Conservation (phyloP, 768 basidiomycete species). For the Suillus decipiens region DNA sequence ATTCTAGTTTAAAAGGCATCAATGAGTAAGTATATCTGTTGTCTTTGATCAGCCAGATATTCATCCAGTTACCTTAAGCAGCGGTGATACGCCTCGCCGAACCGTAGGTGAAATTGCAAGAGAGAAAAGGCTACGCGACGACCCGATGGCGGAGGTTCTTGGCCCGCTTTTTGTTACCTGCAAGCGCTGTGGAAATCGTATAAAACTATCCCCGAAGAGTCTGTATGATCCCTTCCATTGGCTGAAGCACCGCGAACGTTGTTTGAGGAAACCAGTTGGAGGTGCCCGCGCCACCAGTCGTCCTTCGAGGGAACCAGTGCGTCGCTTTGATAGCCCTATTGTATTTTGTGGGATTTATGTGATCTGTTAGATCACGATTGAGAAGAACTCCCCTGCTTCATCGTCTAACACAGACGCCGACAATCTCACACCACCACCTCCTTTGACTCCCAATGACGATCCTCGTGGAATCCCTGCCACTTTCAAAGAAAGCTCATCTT, state of each 20-base stretch:
- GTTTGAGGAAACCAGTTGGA: conserved; percentile 47
- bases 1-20: conserved; percentile 22
- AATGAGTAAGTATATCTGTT: conserved; percentile 22
- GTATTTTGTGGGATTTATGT: neutral
- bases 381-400: conserved; percentile 28
- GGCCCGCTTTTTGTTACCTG: conserved; percentile 55
- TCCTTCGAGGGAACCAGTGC: conserved; percentile 27
- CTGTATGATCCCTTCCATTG: conserved; percentile 69
- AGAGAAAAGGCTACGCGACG: conserved; percentile 52
- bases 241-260: conserved; percentile 62
- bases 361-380: conserved; percentile 16
- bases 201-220: conserved; percentile 71
- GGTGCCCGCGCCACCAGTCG: conserved; percentile 18
- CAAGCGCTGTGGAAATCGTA: conserved; percentile 52
- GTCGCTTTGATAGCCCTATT: neutral
- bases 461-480: conserved; percentile 20
- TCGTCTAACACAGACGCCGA: conserved; percentile 34
- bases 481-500: conserved; percentile 27
- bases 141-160: conserved; percentile 54
- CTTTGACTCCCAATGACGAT: conserved; percentile 40
- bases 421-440: conserved; percentile 35
- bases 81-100: conserved; percentile 34
- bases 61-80: conserved; percentile 18
- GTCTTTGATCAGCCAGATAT: neutral
- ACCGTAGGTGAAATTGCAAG: conserved; percentile 47